Evolutionary conservation across 2,329 filamentous ascomycete species (phyloP).

Genomic region (Penicillium sp.): DNA sequence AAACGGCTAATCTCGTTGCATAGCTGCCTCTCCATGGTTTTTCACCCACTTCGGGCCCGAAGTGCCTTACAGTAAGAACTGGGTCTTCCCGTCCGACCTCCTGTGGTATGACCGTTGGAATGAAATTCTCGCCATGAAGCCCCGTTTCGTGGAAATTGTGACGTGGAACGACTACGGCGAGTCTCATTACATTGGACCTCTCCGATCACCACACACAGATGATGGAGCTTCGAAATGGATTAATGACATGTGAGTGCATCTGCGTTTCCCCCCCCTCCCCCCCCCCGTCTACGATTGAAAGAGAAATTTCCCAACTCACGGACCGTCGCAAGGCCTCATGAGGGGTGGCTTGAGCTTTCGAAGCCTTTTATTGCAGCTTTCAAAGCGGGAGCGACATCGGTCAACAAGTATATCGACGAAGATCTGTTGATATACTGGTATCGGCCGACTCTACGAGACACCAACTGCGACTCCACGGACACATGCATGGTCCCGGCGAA

Average conservation of each 20-base stretch:
- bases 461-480: slow-evolving; percentile 50
- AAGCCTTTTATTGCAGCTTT: slow-evolving; percentile 51
- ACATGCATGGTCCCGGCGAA: slow-evolving; percentile 39
- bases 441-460: slow-evolving; percentile 42
- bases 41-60: slow-evolving; percentile 45
- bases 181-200: slow-evolving; percentile 51
- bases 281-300: too few relatives aligned
- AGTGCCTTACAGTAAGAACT: slow-evolving; percentile 48
- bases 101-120: slow-evolving; percentile 43
- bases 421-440: slow-evolving; percentile 55
- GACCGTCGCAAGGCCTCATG: slow-evolving; percentile 40
- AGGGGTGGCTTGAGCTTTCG: slow-evolving; percentile 50
- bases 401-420: slow-evolving; percentile 36
- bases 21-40: slow-evolving; percentile 47
- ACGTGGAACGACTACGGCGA: slow-evolving; percentile 52
- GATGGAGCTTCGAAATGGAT: slow-evolving; percentile 45
- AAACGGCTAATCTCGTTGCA: not conserved
- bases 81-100: slow-evolving; percentile 43
- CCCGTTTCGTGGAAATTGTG: slow-evolving; percentile 46
- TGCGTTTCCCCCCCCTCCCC: too few relatives aligned
- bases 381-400: slow-evolving; percentile 40
- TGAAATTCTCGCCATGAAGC: slow-evolving; percentile 39
- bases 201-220: slow-evolving; percentile 37
- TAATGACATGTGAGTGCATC: slow-evolving; percentile 42
- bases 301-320: not conserved